A percentile compares a stretch with the other conserved stretches of the same genome.
Evolutionary conservation across 2,329 filamentous ascomycete species (phyloP).

Genomic region (Chalaropsis thielavioides): DNA sequence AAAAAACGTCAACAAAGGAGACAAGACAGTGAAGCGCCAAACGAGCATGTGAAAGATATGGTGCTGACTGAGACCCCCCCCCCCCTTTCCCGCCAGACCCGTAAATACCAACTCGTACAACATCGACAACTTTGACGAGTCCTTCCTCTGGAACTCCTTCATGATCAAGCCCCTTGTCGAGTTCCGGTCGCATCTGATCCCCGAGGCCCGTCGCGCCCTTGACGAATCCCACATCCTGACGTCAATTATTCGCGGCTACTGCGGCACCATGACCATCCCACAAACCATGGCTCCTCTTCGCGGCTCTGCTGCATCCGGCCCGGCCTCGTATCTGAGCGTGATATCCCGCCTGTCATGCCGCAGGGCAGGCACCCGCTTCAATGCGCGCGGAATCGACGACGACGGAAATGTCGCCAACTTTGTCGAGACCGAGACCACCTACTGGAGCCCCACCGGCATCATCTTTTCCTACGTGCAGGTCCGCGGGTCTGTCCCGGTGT

Average conservation of each 20-base stretch:
- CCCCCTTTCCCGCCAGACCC: slow-evolving; percentile 34
- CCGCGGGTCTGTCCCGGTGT: slow-evolving; percentile 83
- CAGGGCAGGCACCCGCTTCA: slow-evolving; percentile 88
- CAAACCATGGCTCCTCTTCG: slow-evolving; percentile 54
- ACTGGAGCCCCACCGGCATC: slow-evolving; percentile 64
- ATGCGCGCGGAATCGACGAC: slow-evolving; percentile 92
- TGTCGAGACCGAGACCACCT: slow-evolving; percentile 91
- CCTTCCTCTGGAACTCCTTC: slow-evolving; percentile 94
- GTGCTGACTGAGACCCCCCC: slow-evolving; percentile 8
- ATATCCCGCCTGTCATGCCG: slow-evolving; percentile 85
- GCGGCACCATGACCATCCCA: slow-evolving; percentile 72
- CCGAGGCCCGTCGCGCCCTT: slow-evolving; percentile 60
- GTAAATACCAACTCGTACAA: slow-evolving; percentile 68
- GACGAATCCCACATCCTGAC: slow-evolving; percentile 80
- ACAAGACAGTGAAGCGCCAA: too few relatives aligned
- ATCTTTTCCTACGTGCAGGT: slow-evolving; percentile 91
- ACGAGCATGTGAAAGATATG: slow-evolving; percentile 16
- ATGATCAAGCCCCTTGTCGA: slow-evolving; percentile 90
- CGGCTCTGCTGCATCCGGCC: slow-evolving; percentile 40
- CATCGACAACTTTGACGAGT: slow-evolving; percentile 82
- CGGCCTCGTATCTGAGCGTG: slow-evolving; percentile 72
- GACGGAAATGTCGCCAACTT: slow-evolving; percentile 97
- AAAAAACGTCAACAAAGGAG: slow-evolving; percentile 13
- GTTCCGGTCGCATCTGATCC: slow-evolving; percentile 69
- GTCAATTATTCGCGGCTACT: slow-evolving; percentile 87